phyloP scores from a whole-genome alignment of 495 filamentous ascomycete genomes.

The Durotheca rogersii region DNA sequence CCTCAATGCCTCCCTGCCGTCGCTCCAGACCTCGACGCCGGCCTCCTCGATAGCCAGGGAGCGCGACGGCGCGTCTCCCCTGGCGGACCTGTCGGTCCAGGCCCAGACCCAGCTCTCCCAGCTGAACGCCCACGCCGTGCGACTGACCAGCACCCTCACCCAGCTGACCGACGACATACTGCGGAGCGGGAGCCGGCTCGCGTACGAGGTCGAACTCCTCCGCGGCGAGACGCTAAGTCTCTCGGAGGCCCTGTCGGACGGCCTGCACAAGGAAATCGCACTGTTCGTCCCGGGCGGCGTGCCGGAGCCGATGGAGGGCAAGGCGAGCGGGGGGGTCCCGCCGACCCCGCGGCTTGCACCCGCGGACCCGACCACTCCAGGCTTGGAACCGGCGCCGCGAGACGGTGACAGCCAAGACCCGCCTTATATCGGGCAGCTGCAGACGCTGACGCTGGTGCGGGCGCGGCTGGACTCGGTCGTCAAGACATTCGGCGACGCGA shows the following conservation, averaged over 20 bases:
- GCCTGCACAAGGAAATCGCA: constrained; percentile 64
- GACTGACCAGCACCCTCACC: constrained; percentile 79
- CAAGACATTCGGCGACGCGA: constrained; percentile 85
- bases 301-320: constrained; percentile 22
- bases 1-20: constrained; percentile 73
- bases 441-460: constrained; percentile 80
- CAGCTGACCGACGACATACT: constrained; percentile 93
- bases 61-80: constrained; percentile 54
- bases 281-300: constrained; percentile 64
- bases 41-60: constrained; percentile 13
- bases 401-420: constrained; percentile 52
- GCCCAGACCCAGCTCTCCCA: constrained; percentile 83
- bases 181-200: constrained; percentile 76
- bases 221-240: constrained; percentile 79
- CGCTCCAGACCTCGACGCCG: constrained; percentile 49
- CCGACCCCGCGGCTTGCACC: constrained; percentile 32
- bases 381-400: constrained; percentile 15
- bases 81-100: constrained; percentile 75
- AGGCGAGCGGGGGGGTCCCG: constrained; percentile 12
- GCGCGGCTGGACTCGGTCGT: constrained; percentile 80
- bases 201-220: constrained; percentile 92
- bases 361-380: constrained; percentile 13
- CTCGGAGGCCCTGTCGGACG: constrained; percentile 73
- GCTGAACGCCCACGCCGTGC: constrained; percentile 81
- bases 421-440: constrained; percentile 70